Base-by-base conservation (phyloP, 495 filamentous ascomycete species). In the Penicillium arizonense region DNA sequence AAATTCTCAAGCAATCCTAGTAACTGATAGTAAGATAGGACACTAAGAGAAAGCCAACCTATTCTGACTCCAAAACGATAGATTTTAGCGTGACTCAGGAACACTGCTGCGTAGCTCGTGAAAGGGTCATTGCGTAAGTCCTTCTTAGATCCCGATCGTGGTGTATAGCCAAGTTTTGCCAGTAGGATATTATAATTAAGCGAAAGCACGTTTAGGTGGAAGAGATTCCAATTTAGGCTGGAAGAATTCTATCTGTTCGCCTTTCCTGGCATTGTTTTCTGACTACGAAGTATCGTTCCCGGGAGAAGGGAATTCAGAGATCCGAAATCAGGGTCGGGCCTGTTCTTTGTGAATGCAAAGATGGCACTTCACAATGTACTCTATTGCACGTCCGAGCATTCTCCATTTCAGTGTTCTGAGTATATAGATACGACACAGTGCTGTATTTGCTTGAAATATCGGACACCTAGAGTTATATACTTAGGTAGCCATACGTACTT, bases 81-180 rank as follows among this genome's bases (percentile, higher is more conserved):
- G 2, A 74, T 48, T 33, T 52, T 47, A 30, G 66, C 71, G 33
- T 73, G 66, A 45, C 44, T 24, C 30, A 72, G 56, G 50, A 73
- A 64, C 2, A 69, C 55, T 8, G 51, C 46, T 7, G 59, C 52
- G 41, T 70, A 74, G 53, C 71, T 49, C 38, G 61, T 59, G 20
- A 28, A 26, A 53, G 44, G 49, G 14, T 61, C 26, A 38, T 18
- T 61, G 41, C 21, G 8, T 33, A 40, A 13, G 14, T 37, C 16
- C 32, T 36, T 48, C 43, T 53, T 21, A 20, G 23, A 30, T 44
- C 36, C 21, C 20, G 32, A 30, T 45, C 47, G 33, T 44, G 26
- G 14, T 32, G 14, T 26, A 13, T 52, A n/a, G 44, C 32, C 34
- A 47, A 61, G 53, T 37, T 45, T 23, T 47, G 3, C 42, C 6